Evolutionary conservation across 169 alveolate genomes (phyloP).

Genomic region (Theileria equi): DNA sequence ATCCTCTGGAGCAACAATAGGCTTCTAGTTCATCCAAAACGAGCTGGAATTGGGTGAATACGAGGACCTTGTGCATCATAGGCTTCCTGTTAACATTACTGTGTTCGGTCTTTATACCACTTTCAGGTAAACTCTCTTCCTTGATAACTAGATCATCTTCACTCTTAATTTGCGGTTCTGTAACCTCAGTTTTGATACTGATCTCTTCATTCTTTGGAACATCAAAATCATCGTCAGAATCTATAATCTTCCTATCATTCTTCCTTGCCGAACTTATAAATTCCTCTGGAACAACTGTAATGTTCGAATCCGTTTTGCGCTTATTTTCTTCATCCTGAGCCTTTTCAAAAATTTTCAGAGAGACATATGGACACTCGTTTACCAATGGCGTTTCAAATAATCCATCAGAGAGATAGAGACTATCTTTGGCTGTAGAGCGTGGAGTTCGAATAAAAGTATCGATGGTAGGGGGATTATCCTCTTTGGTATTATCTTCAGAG

Average conservation of each 20-base stretch:
- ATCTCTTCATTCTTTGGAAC: constrained; percentile 25
- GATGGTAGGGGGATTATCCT: no score
- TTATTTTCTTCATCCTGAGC: constrained; percentile 7
- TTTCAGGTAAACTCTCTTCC: neutral
- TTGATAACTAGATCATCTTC: neutral
- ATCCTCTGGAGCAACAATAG: constrained; percentile 84
- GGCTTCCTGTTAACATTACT: constrained; percentile 21
- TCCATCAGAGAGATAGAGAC: constrained; percentile 29
- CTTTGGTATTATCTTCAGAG: neutral
- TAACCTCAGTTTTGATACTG: neutral
- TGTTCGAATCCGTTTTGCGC: constrained; percentile 7
- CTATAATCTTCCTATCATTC: constrained; percentile 1
- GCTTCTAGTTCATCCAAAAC: constrained; percentile 86
- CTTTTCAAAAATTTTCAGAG: constrained; percentile 17
- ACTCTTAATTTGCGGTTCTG: neutral
- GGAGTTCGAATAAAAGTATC: constrained; percentile 38
- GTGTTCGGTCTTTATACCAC: no score
- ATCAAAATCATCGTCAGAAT: constrained; percentile 32
- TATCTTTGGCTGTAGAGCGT: constrained; percentile 22
- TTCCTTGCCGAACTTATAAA: constrained; percentile 25
- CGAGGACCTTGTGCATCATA: constrained; percentile 82
- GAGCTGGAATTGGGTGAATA: constrained; percentile 87
- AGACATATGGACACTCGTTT: constrained; percentile 41
- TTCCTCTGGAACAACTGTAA: neutral
- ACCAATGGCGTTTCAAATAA: constrained; percentile 23